Conservation (phyloP, 176 grass and related monocot genomes). For the Paspalum vaginatum region DNA sequence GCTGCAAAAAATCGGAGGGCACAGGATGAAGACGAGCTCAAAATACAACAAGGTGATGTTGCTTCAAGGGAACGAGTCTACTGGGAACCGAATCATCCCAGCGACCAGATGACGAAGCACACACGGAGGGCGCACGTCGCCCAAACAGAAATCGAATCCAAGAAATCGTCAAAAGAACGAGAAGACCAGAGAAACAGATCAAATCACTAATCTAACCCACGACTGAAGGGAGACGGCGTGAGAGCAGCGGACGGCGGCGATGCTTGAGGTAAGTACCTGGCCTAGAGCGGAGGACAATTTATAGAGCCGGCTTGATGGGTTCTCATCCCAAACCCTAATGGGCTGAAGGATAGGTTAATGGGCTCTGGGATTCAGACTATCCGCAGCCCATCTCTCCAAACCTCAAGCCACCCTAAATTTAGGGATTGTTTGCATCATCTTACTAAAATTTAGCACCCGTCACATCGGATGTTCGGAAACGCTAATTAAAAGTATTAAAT, state of each 20-base stretch:
- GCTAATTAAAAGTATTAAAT: too few relatives aligned
- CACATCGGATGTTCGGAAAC: too few relatives aligned
- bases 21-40: conserved; percentile 29
- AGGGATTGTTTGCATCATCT: too few relatives aligned
- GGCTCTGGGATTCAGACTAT: neutral
- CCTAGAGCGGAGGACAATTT: neutral
- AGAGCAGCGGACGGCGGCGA: neutral
- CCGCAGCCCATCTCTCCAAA: too few relatives aligned
- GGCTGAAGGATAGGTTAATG: neutral
- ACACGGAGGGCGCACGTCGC: neutral
- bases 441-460: too few relatives aligned
- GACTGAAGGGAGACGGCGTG: accelerated
- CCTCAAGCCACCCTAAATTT: too few relatives aligned
- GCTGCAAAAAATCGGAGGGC: conserved; percentile 6
- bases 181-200: too few relatives aligned
- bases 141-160: neutral
- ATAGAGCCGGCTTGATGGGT: neutral
- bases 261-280: neutral
- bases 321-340: conserved; percentile 54
- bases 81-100: conserved; percentile 53
- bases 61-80: conserved; percentile 91
- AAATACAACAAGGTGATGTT: conserved; percentile 60
- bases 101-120: conserved; percentile 88
- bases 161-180: too few relatives aligned
- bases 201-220: too few relatives aligned